These are phyloP conservation scores for Sclerotinia minor DNA, from an alignment of 2,329 filamentous ascomycete genomes.

Conservation along the genomic window DNA sequence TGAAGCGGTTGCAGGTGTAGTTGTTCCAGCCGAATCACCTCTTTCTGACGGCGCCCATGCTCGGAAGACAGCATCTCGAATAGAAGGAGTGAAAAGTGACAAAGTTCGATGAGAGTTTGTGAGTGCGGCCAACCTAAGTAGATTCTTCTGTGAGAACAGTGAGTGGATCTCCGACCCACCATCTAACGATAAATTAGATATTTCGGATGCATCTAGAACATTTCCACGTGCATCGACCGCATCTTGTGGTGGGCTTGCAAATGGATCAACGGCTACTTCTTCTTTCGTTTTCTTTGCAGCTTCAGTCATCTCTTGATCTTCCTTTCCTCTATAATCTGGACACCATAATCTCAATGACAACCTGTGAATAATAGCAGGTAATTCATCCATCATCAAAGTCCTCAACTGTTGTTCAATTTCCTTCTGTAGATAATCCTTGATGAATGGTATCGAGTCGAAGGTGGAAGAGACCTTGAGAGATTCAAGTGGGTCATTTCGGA, in stretches of 20 bases:
- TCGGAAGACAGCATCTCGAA: conserved; percentile 84
- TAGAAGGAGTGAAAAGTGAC: conserved; percentile 88
- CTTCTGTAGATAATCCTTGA: conserved; percentile 92
- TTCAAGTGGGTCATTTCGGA: conserved; percentile 96
- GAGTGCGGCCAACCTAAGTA: conserved; percentile 77
- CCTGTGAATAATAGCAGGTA: conserved; percentile 93
- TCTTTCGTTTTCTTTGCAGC: conserved; percentile 53
- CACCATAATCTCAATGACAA: conserved; percentile 87
- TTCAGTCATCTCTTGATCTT: conserved; percentile 55
- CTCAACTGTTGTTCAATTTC: conserved; percentile 93
- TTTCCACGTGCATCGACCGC: conserved; percentile 80
- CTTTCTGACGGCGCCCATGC: conserved; percentile 80
- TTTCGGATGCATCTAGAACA: conserved; percentile 70
- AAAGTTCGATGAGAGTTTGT: conserved; percentile 87
- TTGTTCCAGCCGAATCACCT: conserved; percentile 36
- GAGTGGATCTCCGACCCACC: conserved; percentile 79
- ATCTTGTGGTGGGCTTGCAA: conserved; percentile 77
- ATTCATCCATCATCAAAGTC: conserved; percentile 94
- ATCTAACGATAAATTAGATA: conserved; percentile 76
- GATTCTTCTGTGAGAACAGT: conserved; percentile 92
- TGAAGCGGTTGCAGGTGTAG: conserved; percentile 46
- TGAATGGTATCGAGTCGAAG: conserved; percentile 98
- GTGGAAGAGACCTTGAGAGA: conserved; percentile 98
- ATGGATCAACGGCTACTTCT: conserved; percentile 66
- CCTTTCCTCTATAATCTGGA: conserved; percentile 74